These are phyloP conservation scores for Arabis alpina DNA, from an alignment of 345 rosid species.

Conservation along the genomic window DNA sequence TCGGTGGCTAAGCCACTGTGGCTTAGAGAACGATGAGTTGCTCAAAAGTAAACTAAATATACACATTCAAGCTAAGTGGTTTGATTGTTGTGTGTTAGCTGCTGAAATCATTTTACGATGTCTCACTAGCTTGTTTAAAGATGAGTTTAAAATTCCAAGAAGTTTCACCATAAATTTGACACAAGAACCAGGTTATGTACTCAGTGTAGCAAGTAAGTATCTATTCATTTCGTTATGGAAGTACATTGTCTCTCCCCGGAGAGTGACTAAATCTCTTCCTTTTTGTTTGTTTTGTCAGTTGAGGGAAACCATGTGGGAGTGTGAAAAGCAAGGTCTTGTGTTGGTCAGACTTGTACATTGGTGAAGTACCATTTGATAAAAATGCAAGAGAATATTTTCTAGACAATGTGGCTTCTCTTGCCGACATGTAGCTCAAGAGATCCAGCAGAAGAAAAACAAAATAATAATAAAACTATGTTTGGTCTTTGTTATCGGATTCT, in stretches of 20 bases:
- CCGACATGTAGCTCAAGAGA: constrained; percentile 3
- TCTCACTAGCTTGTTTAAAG: constrained; percentile 74
- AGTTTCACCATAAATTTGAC: constrained; percentile 75
- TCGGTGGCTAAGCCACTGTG: too few species aligned
- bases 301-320: constrained; percentile 74
- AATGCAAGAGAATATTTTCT: constrained; percentile 74
- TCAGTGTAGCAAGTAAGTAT: constrained; percentile 65
- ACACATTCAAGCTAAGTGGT: not conserved
- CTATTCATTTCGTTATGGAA: not conserved
- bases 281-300: constrained; percentile 48
- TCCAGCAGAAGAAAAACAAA: constrained; percentile 28
- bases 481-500: constrained; percentile 16
- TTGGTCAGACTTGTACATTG: constrained; percentile 78
- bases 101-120: too few species aligned
- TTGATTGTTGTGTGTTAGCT: too few species aligned
- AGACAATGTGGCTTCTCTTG: constrained; percentile 58
- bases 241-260: not conserved
- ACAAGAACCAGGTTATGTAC: constrained; percentile 65
- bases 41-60: constrained; percentile 62
- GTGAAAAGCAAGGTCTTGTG: constrained; percentile 82
- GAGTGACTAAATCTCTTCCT: not conserved
- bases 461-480: constrained; percentile 9
- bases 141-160: constrained; percentile 84
- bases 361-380: constrained; percentile 78
- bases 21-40: constrained; percentile 62